Percentiles rank a stretch among this genome's conserved stretches.
Conservation (phyloP, 768 basidiomycete genomes). For the Crucibulum laeve region DNA sequence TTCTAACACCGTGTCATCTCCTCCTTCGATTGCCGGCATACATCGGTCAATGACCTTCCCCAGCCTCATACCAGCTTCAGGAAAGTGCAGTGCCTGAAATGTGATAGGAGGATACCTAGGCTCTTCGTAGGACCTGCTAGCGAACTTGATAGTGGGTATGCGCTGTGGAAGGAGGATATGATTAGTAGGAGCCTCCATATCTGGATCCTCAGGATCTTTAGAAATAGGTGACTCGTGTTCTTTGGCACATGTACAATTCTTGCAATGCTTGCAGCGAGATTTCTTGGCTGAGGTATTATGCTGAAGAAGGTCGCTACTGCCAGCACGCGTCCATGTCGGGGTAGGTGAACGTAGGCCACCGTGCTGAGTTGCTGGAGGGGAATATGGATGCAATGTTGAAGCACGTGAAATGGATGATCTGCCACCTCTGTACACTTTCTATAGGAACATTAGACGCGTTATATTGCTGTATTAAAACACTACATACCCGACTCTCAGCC, state of each 20-base stretch:
- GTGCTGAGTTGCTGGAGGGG: too few relatives aligned
- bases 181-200: constrained; percentile 16
- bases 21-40: constrained; percentile 13
- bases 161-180: constrained; percentile 20
- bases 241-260: background rate
- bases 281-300: too few relatives aligned
- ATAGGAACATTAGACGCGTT: too few relatives aligned
- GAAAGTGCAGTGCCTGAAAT: constrained; percentile 23
- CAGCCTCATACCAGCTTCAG: constrained; percentile 24
- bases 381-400: too few relatives aligned
- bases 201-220: background rate
- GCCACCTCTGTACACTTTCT: too few relatives aligned
- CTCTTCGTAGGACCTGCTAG: constrained; percentile 3
- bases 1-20: constrained; percentile 15
- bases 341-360: too few relatives aligned
- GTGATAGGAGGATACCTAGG: constrained; percentile 19
- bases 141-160: constrained; percentile 13
- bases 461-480: too few relatives aligned
- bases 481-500: too few relatives aligned
- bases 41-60: constrained; percentile 17
- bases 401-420: too few relatives aligned
- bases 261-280: too few relatives aligned
- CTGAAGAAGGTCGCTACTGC: too few relatives aligned
- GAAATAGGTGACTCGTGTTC: background rate
- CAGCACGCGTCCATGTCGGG: too few relatives aligned